Evolutionary conservation across 108 stramenopile genomes (phyloP).

Genomic region (Fistulifera solaris): DNA sequence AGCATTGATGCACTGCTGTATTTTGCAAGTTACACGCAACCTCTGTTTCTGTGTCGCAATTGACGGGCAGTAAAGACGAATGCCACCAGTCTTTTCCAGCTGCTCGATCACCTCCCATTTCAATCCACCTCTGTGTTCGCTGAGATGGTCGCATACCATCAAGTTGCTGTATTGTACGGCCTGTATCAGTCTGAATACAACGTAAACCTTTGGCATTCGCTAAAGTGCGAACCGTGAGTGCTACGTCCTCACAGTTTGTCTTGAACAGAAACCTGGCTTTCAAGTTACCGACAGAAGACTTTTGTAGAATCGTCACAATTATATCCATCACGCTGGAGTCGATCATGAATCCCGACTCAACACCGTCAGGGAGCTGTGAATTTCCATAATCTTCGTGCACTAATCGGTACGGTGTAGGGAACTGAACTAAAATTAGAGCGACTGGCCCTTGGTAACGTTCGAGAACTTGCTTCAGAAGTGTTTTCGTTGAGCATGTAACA

Average conservation of each 20-base stretch:
- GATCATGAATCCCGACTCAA: conserved; percentile 56
- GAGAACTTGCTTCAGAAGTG: conserved; percentile 23
- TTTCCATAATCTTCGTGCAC: conserved; percentile 22
- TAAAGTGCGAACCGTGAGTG: conserved; percentile 44
- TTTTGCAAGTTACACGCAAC: conserved; percentile 49
- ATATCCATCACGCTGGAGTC: conserved; percentile 34
- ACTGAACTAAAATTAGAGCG: conserved; percentile 47
- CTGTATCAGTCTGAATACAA: background rate
- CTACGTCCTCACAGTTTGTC: conserved; percentile 76
- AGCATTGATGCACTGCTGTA: conserved; percentile 57
- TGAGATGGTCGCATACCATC: conserved; percentile 21
- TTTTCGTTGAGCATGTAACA: conserved; percentile 43
- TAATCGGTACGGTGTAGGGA: conserved; percentile 64
- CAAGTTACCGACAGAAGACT: too few relatives aligned
- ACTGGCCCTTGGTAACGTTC: conserved; percentile 48
- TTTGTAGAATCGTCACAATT: conserved; percentile 5
- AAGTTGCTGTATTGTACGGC: conserved; percentile 5
- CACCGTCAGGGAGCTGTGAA: conserved; percentile 49
- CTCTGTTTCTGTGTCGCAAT: conserved; percentile 64
- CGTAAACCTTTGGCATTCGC: conserved; percentile 34
- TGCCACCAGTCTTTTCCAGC: conserved; percentile 41
- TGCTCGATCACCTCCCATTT: conserved; percentile 49
- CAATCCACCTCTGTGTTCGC: conserved; percentile 42
- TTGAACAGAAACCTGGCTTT: conserved; percentile 46
- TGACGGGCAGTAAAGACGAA: conserved; percentile 35